Conservation (phyloP, 495 filamentous ascomycete genomes). For the Trichoderma gamsii region DNA sequence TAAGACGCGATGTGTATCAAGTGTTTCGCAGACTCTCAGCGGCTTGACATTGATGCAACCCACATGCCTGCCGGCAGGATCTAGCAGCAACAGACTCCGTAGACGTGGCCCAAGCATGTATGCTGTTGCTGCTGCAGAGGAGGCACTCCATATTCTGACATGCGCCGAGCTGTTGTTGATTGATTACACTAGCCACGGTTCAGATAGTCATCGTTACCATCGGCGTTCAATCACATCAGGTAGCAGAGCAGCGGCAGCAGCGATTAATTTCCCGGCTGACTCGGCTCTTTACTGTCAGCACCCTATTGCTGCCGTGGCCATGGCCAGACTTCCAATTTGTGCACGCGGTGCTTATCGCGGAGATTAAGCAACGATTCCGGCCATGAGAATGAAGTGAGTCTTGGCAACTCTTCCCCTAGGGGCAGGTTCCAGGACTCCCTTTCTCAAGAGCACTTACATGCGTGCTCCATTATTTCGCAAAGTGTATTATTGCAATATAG, state of each 20-base stretch:
- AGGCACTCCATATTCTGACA: no score
- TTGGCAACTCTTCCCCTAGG: background rate
- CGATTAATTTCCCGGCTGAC: constrained; percentile 2
- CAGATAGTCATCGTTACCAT: background rate
- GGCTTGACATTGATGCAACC: no score
- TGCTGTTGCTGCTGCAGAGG: background rate
- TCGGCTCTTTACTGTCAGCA: constrained; percentile 1
- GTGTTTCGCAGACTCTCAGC: no score
- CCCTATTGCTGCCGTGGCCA: background rate
- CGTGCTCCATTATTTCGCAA: no score
- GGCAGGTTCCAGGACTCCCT: no score
- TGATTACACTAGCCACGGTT: background rate
- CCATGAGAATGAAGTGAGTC: background rate
- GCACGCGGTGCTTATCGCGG: background rate
- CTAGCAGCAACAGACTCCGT: no score
- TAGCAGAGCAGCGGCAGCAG: background rate
- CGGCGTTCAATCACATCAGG: background rate
- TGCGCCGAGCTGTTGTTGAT: background rate
- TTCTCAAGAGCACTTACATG: no score
- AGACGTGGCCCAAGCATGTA: background rate
- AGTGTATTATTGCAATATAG: no score
- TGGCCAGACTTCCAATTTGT: background rate
- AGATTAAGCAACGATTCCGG: background rate
- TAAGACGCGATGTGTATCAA: no score
- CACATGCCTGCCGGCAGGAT: no score